Conservation (phyloP, 805 yeast genomes). For the Lachancea dasiensis region DNA sequence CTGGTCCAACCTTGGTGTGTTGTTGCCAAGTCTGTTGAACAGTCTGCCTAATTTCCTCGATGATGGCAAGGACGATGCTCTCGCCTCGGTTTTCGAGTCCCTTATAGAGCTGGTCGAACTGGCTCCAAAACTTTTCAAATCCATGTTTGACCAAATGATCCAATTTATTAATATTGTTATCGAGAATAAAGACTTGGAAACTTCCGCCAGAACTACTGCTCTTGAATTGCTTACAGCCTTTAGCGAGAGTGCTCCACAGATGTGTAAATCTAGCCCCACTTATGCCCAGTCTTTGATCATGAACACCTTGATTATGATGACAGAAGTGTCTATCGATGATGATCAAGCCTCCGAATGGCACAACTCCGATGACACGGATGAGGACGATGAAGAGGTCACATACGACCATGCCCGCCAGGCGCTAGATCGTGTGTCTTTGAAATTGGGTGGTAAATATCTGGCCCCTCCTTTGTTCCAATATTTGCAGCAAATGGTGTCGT, state of each 20-base stretch:
- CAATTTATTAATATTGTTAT: conserved; percentile 81
- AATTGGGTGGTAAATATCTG: conserved; percentile 73
- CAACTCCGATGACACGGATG: conserved; percentile 68
- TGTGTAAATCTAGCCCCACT: conserved; percentile 77
- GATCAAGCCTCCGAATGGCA: conserved; percentile 89
- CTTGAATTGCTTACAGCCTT: conserved; percentile 85
- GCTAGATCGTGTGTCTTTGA: conserved; percentile 83
- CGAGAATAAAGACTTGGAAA: conserved; percentile 73
- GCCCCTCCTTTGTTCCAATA: conserved; percentile 84
- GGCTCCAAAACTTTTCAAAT: conserved; percentile 91
- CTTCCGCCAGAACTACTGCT: conserved; percentile 76
- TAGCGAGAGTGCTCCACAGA: conserved; percentile 87
- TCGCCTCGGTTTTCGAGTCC: conserved; percentile 83
- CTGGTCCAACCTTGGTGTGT: conserved; percentile 72
- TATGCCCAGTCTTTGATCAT: conserved; percentile 70
- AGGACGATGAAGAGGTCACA: conserved; percentile 78
- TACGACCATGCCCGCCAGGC: conserved; percentile 92
- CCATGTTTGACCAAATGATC: conserved; percentile 83
- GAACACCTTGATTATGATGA: conserved; percentile 74
- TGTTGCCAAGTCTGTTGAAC: conserved; percentile 78
- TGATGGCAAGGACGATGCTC: conserved; percentile 71
- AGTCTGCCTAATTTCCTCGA: conserved; percentile 80
- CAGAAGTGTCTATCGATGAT: conserved; percentile 85
- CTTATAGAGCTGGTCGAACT: conserved; percentile 84
- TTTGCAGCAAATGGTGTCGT: conserved; percentile 74